Evolutionary conservation across 2,329 filamentous ascomycete species (phyloP).

Genomic region (Simplicillium sp.): DNA sequence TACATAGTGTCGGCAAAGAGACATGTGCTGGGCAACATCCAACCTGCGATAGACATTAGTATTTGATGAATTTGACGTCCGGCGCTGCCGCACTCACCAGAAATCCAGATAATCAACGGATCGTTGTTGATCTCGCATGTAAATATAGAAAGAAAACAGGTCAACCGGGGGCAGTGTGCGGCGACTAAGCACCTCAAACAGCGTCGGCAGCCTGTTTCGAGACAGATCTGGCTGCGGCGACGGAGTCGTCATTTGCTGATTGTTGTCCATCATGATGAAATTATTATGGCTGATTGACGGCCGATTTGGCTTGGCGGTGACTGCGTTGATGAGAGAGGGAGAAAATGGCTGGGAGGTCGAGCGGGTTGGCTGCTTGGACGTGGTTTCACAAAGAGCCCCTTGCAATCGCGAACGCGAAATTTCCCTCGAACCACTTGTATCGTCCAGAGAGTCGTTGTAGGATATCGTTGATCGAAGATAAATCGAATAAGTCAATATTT

Average conservation of each 20-base stretch:
- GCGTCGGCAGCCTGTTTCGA: slow-evolving; percentile 81
- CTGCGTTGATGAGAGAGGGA: no score
- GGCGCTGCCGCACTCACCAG: slow-evolving; percentile 50
- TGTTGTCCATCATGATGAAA: slow-evolving; percentile 12
- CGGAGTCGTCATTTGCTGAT: slow-evolving; percentile 24
- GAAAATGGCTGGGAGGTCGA: no score
- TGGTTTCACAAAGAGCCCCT: no score
- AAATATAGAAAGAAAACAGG: slow-evolving; percentile 98
- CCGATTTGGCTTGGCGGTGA: no score
- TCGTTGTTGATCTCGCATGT: slow-evolving; percentile 97
- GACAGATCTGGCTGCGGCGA: slow-evolving; percentile 49
- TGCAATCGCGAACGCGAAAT: no score
- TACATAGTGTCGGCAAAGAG: slow-evolving; percentile 92
- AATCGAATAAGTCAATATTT: background rate
- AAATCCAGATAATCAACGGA: slow-evolving; percentile 98
- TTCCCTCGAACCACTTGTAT: no score
- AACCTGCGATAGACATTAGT: slow-evolving; percentile 52
- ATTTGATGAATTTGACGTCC: background rate
- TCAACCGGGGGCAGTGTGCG: slow-evolving; percentile 94
- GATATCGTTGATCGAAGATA: slow-evolving; percentile 12
- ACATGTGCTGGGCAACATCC: slow-evolving; percentile 98
- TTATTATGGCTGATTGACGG: background rate
- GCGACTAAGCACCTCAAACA: slow-evolving; percentile 92
- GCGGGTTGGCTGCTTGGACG: no score
- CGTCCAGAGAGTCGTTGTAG: slow-evolving; percentile 9